Conservation (phyloP, 2,329 filamentous ascomycete species). For the Venturia nashicola region DNA sequence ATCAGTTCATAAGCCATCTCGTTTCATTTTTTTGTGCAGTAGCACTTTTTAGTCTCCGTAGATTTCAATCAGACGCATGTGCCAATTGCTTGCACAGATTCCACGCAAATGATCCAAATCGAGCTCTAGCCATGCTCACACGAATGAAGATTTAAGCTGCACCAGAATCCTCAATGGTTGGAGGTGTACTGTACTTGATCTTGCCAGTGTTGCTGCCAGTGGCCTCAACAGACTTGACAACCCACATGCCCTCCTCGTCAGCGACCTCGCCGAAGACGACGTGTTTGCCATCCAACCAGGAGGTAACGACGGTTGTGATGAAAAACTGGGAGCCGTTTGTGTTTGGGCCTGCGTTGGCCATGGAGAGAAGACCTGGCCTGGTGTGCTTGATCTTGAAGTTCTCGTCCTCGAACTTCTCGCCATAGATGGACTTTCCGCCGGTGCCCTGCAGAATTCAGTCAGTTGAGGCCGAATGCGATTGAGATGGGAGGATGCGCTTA, state of each 20-base stretch:
- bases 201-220: constrained; percentile 9
- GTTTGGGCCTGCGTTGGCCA: constrained; percentile 93
- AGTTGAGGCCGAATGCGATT: background rate
- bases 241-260: constrained; percentile 6
- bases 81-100: background rate
- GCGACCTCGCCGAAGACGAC: constrained; percentile 40
- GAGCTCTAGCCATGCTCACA: background rate
- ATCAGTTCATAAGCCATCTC: background rate
- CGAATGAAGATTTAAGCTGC: background rate
- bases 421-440: constrained; percentile 88
- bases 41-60: background rate
- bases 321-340: constrained; percentile 60
- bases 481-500: constrained; percentile 34
- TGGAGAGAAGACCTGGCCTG: constrained; percentile 70
- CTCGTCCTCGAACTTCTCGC: constrained; percentile 87
- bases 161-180: constrained; percentile 5
- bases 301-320: constrained; percentile 55
- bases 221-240: constrained; percentile 7
- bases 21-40: background rate
- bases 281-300: constrained; percentile 66
- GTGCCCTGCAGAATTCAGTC: constrained; percentile 49
- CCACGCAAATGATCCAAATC: background rate
- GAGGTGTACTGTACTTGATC: constrained; percentile 6
- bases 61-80: background rate
- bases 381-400: constrained; percentile 71